Conservation (phyloP, 2,329 filamentous ascomycete genomes). For the Myriosclerotinia scirpicola region DNA sequence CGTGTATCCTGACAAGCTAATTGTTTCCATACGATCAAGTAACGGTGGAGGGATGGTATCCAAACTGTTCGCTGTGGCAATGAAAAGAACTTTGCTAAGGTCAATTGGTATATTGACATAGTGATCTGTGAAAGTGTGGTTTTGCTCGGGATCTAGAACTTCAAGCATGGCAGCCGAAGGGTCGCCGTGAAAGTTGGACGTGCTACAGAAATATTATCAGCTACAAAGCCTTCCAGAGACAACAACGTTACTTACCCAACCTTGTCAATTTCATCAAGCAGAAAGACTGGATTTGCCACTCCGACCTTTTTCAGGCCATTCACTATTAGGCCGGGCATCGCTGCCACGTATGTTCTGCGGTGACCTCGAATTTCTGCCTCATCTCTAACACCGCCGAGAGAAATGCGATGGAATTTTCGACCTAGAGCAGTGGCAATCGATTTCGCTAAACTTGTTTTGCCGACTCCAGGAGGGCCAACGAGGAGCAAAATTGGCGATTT, state of each 20-base stretch:
- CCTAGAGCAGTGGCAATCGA: constrained; percentile 90
- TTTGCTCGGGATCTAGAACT: constrained; percentile 95
- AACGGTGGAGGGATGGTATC: constrained; percentile 94
- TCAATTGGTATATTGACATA: constrained; percentile 96
- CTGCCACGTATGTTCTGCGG: constrained; percentile 91
- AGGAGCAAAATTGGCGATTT: constrained; percentile 95
- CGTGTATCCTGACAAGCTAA: constrained; percentile 90
- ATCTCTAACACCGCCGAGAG: constrained; percentile 90
- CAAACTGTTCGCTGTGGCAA: constrained; percentile 91
- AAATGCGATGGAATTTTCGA: constrained; percentile 95
- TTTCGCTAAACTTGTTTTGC: constrained; percentile 92
- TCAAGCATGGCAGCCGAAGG: constrained; percentile 97
- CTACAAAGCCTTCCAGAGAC: neutral
- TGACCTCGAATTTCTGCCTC: constrained; percentile 97
- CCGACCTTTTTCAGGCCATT: constrained; percentile 94
- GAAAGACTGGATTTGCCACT: constrained; percentile 90
- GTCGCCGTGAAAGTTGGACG: constrained; percentile 89
- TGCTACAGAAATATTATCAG: constrained; percentile 44
- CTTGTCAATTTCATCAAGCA: constrained; percentile 98
- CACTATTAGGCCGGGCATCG: constrained; percentile 96
- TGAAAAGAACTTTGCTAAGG: constrained; percentile 93
- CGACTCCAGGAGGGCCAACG: constrained; percentile 88
- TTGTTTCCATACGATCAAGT: constrained; percentile 95
- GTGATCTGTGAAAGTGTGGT: constrained; percentile 91
- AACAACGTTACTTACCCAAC: constrained; percentile 52